Percentiles rank a stretch among this genome's conserved stretches.
Evolutionary conservation across 176 grass and related monocot species (phyloP).

Genomic region (Melocanna baccifera): DNA sequence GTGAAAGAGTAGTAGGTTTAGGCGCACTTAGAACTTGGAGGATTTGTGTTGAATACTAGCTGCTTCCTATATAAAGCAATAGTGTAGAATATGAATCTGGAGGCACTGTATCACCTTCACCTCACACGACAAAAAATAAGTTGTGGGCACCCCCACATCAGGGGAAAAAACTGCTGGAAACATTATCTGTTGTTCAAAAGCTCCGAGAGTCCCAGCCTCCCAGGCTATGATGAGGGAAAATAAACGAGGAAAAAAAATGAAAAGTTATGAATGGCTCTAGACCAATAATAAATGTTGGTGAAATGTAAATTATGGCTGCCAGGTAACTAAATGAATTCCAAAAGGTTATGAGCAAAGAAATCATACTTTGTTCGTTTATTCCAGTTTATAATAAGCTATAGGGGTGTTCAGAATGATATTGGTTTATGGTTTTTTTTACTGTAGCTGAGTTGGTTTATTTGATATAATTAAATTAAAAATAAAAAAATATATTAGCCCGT

Average conservation of each 20-base stretch:
- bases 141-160: background rate
- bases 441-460: too few relatives aligned
- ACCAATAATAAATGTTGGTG: background rate
- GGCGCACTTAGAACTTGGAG: slow-evolving; percentile 7
- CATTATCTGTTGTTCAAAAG: background rate
- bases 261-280: background rate
- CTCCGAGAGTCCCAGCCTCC: background rate
- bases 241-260: background rate
- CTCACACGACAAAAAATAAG: background rate
- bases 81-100: slow-evolving; percentile 10
- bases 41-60: background rate
- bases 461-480: too few relatives aligned
- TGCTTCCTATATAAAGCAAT: slow-evolving; percentile 13
- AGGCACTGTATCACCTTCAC: background rate
- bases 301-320: background rate
- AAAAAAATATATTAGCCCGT: too few relatives aligned
- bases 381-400: background rate
- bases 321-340: background rate
- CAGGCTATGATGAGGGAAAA: background rate
- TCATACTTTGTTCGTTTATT: background rate
- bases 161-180: background rate
- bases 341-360: background rate
- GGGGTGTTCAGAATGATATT: too few relatives aligned
- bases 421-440: too few relatives aligned
- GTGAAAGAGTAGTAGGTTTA: slow-evolving; percentile 21